Evolutionary conservation across 176 grass and related monocot species (phyloP).

Genomic region (Aegilops sharonensis): DNA sequence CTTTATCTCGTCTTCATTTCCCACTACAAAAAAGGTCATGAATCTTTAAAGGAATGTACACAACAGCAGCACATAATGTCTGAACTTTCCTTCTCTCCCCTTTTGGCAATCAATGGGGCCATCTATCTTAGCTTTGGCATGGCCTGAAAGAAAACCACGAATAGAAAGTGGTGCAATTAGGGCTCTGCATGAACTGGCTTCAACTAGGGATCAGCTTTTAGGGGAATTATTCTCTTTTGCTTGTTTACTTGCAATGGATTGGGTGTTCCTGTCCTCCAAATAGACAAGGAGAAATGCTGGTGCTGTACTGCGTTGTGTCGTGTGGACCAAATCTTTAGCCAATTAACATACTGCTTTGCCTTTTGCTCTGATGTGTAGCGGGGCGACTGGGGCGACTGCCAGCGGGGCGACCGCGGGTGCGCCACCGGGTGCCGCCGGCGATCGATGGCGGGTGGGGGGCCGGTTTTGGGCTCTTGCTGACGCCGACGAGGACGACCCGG

Average conservation of each 20-base stretch:
- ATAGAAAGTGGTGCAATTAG: conserved; percentile 22
- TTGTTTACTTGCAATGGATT: conserved; percentile 30
- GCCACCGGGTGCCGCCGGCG: too few relatives aligned
- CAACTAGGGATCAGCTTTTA: conserved; percentile 24
- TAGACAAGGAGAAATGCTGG: background rate
- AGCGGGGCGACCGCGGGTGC: too few relatives aligned
- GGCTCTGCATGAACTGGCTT: conserved; percentile 41
- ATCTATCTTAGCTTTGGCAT: conserved; percentile 36
- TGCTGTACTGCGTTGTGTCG: conserved; percentile 14
- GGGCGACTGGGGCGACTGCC: too few relatives aligned
- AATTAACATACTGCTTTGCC: background rate
- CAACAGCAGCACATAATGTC: background rate
- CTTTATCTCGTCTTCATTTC: conserved; percentile 14
- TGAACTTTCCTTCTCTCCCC: background rate
- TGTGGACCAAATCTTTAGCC: conserved; percentile 34
- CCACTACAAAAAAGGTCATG: conserved; percentile 25
- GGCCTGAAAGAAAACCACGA: conserved; percentile 6
- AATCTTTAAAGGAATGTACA: conserved; percentile 27
- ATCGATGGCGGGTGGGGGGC: too few relatives aligned
- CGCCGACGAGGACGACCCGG: too few relatives aligned
- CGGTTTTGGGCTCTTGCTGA: too few relatives aligned
- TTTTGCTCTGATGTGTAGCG: too few relatives aligned
- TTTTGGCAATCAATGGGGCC: conserved; percentile 22
- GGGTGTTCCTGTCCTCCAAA: background rate
- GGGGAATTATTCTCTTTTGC: conserved; percentile 16